Base-by-base conservation (phyloP, 129 eudicot genomes). In the Artemisia tridentata region DNA sequence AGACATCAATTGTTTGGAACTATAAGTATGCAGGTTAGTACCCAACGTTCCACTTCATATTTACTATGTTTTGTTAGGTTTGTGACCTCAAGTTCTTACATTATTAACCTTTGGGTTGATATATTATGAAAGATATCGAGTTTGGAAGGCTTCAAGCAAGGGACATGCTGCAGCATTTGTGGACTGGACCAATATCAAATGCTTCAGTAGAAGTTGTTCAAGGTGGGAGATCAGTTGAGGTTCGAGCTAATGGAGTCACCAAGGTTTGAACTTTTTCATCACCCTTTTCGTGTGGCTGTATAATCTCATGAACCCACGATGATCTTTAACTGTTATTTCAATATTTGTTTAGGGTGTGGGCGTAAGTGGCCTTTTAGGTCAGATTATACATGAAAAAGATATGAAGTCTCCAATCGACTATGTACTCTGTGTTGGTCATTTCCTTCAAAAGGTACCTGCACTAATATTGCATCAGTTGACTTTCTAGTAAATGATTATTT, bases 121-220 rank as follows among this genome's bases (percentile, higher is more conserved):
- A 25, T 31, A 23, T 23, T 57, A 43, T 27, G 7, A 61, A 64
- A 92, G 98, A 92, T 78, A 59, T 86, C 41, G 95, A 92, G 73
- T 89, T 92, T 71, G 98, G 98, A 70, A 92, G 84, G 75, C 88
- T 83, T 72, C 98, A 92, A 80, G 88, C 96, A 19, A 92, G 78
- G 78, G 98, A 92, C 70, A 77, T 92, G 83, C 72, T 92, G 82
- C 95, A 92, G 66, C 98, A 92, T 79, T 80, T 92, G 31, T 87
- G 90, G 90, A 92, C 96, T 3, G 98, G 96, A 16, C 98, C 98
- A 9, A 92, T 92, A 73, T 86, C 96, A 18, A 92, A 92, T 85
- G 95, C 98, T 29, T 83, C 96, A 3, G 92, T 92, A 12, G 96
- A 92, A 61, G 90, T 92, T 31, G 96, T 92, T 63, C 98, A 92